phyloP scores from a whole-genome alignment of 192 early-diverging fungal species.

The Backusella tuberculispora region DNA sequence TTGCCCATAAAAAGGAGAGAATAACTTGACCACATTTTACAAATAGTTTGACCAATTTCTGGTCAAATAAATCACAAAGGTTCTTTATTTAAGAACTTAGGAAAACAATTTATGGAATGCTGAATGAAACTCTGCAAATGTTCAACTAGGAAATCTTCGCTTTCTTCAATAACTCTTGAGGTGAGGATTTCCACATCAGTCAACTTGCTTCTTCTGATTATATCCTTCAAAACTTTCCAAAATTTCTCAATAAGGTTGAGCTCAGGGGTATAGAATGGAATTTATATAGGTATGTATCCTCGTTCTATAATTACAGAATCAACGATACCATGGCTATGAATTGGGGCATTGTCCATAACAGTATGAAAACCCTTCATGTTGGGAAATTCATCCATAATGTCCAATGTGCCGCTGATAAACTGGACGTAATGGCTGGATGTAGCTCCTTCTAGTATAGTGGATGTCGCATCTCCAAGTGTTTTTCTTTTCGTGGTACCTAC shows the following conservation, averaged over 20 bases:
- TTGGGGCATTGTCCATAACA: too few relatives aligned
- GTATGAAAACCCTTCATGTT: slow-evolving; percentile 5
- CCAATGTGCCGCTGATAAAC: neutral
- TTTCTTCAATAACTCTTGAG: too few relatives aligned
- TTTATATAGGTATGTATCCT: slow-evolving; percentile 22
- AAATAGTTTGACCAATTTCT: too few relatives aligned
- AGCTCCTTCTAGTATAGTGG: neutral
- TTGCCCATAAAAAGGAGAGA: too few relatives aligned
- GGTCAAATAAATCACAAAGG: too few relatives aligned
- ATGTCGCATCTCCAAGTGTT: neutral
- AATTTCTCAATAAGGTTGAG: slow-evolving; percentile 36
- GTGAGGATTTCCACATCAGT: neutral
- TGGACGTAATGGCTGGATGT: neutral
- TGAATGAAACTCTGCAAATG: neutral
- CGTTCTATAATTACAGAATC: neutral
- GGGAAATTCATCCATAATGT: neutral
- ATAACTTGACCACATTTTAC: too few relatives aligned
- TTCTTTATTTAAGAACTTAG: too few relatives aligned
- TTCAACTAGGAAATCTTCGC: too few relatives aligned
- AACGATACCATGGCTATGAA: neutral
- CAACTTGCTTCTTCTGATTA: neutral
- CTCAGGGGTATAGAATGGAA: slow-evolving; percentile 31
- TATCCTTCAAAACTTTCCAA: slow-evolving; percentile 30
- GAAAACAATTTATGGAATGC: too few relatives aligned
- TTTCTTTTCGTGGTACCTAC: too few relatives aligned